phyloP scores from a whole-genome alignment of 768 basidiomycete genomes.

The Tulasnella sp. region DNA sequence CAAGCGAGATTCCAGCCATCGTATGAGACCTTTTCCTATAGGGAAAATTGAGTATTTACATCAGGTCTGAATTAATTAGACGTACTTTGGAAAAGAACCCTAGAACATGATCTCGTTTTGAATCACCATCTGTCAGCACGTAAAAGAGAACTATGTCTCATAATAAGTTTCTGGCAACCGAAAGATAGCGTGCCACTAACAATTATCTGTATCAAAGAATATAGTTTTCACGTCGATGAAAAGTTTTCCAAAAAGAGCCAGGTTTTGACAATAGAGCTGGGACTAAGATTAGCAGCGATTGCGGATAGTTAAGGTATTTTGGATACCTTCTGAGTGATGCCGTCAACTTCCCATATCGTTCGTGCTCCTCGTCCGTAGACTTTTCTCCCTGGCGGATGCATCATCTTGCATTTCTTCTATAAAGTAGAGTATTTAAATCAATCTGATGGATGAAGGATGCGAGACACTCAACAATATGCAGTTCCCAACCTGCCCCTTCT shows the following conservation, averaged over 20 bases:
- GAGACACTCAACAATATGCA: constrained; percentile 43
- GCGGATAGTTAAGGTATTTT: not conserved
- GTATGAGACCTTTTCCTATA: constrained; percentile 86
- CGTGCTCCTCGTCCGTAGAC: constrained; percentile 85
- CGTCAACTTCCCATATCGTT: constrained; percentile 93
- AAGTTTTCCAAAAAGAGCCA: constrained; percentile 93
- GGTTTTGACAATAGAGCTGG: constrained; percentile 91
- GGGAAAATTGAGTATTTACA: not conserved
- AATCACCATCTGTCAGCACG: constrained; percentile 72
- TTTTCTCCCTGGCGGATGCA: constrained; percentile 72
- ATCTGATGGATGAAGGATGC: constrained; percentile 2
- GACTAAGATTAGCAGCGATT: not conserved
- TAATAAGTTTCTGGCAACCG: not conserved
- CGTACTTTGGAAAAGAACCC: constrained; percentile 59
- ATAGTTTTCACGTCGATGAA: constrained; percentile 97
- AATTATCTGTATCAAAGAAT: constrained; percentile 81
- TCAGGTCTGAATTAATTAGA: not conserved
- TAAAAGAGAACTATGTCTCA: constrained; percentile 69
- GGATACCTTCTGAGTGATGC: constrained; percentile 23
- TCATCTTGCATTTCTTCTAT: constrained; percentile 54
- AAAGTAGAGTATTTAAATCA: not conserved
- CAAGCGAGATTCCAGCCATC: constrained; percentile 97
- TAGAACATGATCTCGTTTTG: constrained; percentile 66
- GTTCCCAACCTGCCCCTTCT: constrained; percentile 48
- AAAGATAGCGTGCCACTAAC: too few species aligned